Percentiles rank a stretch among this genome's conserved stretches.
Conservation (phyloP, 129 eudicot genomes). For the Sambucus nigra region DNA sequence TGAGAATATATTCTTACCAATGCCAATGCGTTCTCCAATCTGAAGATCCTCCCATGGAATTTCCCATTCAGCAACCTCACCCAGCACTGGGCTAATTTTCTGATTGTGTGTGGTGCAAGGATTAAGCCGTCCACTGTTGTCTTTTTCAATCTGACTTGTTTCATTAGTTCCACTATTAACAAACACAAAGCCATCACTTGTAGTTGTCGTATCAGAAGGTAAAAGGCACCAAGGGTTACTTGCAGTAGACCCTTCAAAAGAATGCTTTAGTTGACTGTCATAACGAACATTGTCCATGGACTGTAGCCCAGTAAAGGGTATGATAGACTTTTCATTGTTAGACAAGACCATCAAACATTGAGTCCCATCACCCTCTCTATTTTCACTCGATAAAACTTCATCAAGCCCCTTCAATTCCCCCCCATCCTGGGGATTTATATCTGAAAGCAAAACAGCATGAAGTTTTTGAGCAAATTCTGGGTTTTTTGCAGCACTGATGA, state of each 20-base stretch:
- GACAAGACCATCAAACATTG: conserved; percentile 14
- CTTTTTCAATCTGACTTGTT: conserved; percentile 14
- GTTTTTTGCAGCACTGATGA: conserved; percentile 51
- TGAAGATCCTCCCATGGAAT: conserved; percentile 93
- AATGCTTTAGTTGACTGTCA: conserved; percentile 3
- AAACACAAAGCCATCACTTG: conserved; percentile 13
- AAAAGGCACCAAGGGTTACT: conserved; percentile 12
- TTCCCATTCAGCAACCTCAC: conserved; percentile 76
- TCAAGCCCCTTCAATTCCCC: conserved; percentile 31
- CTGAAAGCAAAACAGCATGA: conserved; percentile 39
- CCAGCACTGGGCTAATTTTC: conserved; percentile 42
- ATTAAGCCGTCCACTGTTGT: conserved; percentile 11
- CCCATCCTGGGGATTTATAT: conserved; percentile 18
- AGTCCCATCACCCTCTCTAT: conserved; percentile 19
- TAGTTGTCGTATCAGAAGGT: conserved; percentile 19
- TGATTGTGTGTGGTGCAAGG: conserved; percentile 24
- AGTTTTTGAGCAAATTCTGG: conserved; percentile 63
- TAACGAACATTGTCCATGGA: conserved; percentile 1
- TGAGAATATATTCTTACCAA: conserved; percentile 44
- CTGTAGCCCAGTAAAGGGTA: conserved; percentile 27
- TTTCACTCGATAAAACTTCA: conserved; percentile 17
- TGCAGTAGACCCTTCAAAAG: conserved; percentile 3
- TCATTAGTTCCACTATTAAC: conserved; percentile 16
- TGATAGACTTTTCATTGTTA: conserved; percentile 30
- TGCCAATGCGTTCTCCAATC: conserved; percentile 88